These are phyloP conservation scores for Ascochyta pisi DNA, from an alignment of 2,329 filamentous ascomycete genomes.

Conservation along the genomic window DNA sequence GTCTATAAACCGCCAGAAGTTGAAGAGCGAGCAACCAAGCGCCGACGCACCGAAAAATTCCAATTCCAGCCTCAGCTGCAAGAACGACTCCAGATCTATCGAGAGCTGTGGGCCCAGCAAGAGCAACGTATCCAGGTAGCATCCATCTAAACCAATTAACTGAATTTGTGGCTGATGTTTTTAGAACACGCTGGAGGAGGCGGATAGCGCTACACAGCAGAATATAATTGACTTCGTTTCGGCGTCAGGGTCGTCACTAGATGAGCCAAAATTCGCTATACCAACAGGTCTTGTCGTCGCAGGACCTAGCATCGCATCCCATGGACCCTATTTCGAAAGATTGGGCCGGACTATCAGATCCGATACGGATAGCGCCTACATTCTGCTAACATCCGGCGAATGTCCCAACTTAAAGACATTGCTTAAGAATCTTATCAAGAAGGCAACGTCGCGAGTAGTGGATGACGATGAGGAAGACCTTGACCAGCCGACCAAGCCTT, in stretches of 20 bases:
- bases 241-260: constrained; percentile 26
- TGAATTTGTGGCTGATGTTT: constrained; percentile 16
- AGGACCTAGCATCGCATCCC: constrained; percentile 78
- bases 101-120: constrained; percentile 69
- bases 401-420: constrained; percentile 75
- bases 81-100: constrained; percentile 66
- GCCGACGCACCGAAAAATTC: constrained; percentile 45
- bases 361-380: constrained; percentile 60
- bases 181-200: constrained; percentile 48
- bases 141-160: neutral
- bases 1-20: constrained; percentile 50
- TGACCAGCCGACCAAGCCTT: constrained; percentile 21
- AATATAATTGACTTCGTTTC: constrained; percentile 51
- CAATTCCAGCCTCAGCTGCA: constrained; percentile 32
- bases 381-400: constrained; percentile 73
- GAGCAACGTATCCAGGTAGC: constrained; percentile 67
- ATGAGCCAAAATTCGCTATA: constrained; percentile 56
- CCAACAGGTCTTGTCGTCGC: constrained; percentile 77
- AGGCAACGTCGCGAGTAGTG: constrained; percentile 63
- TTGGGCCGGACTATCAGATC: constrained; percentile 57
- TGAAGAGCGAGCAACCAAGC: constrained; percentile 50
- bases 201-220: constrained; percentile 49
- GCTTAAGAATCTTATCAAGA: constrained; percentile 75
- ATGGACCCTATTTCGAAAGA: constrained; percentile 76
- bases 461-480: constrained; percentile 60